Conservation (phyloP, 164 flowering plant species). For the Vitis cinerea region DNA sequence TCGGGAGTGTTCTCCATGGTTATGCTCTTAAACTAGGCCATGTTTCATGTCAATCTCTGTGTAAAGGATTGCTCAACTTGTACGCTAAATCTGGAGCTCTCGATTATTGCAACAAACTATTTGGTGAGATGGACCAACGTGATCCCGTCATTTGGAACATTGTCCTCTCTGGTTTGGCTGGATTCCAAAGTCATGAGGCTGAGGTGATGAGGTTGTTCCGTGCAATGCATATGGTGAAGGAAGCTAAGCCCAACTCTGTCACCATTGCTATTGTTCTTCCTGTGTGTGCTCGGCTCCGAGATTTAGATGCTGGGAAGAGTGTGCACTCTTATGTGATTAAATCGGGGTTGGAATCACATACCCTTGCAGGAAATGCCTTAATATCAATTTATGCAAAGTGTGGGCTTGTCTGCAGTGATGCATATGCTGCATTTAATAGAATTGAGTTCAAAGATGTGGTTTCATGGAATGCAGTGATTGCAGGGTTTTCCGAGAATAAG, state of each 20-base stretch:
- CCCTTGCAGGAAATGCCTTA: conserved; percentile 76
- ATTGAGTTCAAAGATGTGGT: conserved; percentile 63
- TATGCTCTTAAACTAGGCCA: conserved; percentile 52
- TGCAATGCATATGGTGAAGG: conserved; percentile 34
- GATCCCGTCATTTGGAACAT: conserved; percentile 82
- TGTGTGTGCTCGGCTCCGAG: conserved; percentile 49
- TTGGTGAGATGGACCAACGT: conserved; percentile 28
- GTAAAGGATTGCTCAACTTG: conserved; percentile 73
- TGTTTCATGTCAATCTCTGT: conserved; percentile 32
- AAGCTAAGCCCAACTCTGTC: conserved; percentile 51
- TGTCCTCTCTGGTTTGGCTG: conserved; percentile 56
- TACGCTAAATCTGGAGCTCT: conserved; percentile 67
- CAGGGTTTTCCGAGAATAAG: conserved; percentile 64
- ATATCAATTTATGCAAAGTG: conserved; percentile 76
- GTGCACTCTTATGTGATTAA: conserved; percentile 56
- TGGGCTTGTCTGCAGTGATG: conserved; percentile 40
- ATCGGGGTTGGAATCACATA: conserved; percentile 53
- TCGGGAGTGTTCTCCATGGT: conserved; percentile 64
- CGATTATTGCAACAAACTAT: conserved; percentile 45
- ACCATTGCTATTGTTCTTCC: conserved; percentile 66
- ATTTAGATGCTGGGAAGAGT: conserved; percentile 44
- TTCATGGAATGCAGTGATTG: conserved; percentile 82
- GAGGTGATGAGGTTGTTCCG: conserved; percentile 45
- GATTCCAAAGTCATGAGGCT: conserved; percentile 25
- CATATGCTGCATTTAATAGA: conserved; percentile 39